Conservation (phyloP, 1,139 yeast species). For the Lodderomyces theae region DNA sequence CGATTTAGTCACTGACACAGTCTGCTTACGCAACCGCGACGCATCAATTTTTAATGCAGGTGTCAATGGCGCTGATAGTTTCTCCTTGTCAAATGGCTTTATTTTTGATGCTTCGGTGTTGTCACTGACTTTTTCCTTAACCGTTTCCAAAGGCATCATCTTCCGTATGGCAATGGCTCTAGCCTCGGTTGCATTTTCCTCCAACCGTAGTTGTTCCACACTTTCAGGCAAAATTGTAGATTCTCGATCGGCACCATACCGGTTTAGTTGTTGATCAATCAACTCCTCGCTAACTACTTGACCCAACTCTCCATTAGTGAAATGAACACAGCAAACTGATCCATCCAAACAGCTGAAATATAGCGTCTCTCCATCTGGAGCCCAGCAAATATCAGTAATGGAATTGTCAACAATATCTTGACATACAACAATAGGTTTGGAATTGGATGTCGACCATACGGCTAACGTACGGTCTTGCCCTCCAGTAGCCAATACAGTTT, state of each 20-base stretch:
- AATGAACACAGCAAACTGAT: conserved; percentile 65
- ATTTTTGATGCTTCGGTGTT: conserved; percentile 3
- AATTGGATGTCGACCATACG: conserved; percentile 62
- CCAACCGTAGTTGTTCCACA: conserved; percentile 70
- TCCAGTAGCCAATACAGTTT: conserved; percentile 69
- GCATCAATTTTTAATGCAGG: conserved; percentile 11
- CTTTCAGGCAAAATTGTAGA: conserved; percentile 84
- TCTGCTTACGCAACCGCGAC: conserved; percentile 14
- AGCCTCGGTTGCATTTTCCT: conserved; percentile 39
- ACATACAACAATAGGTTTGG: conserved; percentile 64
- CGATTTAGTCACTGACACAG: conserved; percentile 60
- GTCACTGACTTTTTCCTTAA: conserved; percentile 6
- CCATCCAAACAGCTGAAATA: conserved; percentile 86
- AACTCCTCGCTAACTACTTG: conserved; percentile 61
- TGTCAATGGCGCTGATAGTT: conserved; percentile 6
- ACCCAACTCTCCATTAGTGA: conserved; percentile 75
- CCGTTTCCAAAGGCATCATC: conserved; percentile 11
- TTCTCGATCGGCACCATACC: conserved; percentile 88
- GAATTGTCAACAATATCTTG: conserved; percentile 60
- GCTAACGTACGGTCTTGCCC: conserved; percentile 77
- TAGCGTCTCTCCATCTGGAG: conserved; percentile 69
- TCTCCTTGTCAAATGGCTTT: conserved; percentile 7
- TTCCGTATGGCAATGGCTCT: conserved; percentile 9
- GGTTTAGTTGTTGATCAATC: conserved; percentile 65
- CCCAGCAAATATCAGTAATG: conserved; percentile 75